Conservation (phyloP, 345 rosid genomes). For the Litchi chinensis region DNA sequence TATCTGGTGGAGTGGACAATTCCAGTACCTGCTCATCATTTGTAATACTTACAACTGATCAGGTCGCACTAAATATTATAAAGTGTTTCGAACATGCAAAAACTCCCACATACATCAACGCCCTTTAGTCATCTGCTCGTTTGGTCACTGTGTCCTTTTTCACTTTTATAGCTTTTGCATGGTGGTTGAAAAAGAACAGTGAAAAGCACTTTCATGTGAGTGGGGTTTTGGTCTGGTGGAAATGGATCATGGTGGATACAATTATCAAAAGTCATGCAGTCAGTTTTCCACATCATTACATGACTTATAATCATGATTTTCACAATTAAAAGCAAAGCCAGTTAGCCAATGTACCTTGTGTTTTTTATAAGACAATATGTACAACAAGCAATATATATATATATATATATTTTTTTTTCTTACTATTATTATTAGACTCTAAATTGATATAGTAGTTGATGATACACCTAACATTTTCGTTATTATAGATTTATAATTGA, state of each 20-base stretch:
- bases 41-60: background rate
- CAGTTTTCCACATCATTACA: constrained; percentile 21
- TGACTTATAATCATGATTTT: constrained; percentile 12
- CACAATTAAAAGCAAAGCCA: background rate
- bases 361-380: no score
- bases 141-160: constrained; percentile 5
- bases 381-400: no score
- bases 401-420: no score
- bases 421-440: no score
- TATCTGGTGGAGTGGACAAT: background rate
- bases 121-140: background rate
- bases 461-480: background rate
- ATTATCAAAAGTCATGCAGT: constrained; percentile 3
- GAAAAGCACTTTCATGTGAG: constrained; percentile 11
- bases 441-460: no score
- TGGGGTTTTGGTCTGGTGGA: constrained; percentile 2
- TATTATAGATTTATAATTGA: background rate
- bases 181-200: constrained; percentile 12
- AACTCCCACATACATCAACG: background rate
- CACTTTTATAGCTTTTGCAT: background rate
- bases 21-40: background rate
- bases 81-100: background rate
- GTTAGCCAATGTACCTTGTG: no score
- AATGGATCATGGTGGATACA: constrained; percentile 1
- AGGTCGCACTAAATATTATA: background rate